Conservation (phyloP, 2,329 filamentous ascomycete genomes). For the Emmonsiellopsis sp. region DNA sequence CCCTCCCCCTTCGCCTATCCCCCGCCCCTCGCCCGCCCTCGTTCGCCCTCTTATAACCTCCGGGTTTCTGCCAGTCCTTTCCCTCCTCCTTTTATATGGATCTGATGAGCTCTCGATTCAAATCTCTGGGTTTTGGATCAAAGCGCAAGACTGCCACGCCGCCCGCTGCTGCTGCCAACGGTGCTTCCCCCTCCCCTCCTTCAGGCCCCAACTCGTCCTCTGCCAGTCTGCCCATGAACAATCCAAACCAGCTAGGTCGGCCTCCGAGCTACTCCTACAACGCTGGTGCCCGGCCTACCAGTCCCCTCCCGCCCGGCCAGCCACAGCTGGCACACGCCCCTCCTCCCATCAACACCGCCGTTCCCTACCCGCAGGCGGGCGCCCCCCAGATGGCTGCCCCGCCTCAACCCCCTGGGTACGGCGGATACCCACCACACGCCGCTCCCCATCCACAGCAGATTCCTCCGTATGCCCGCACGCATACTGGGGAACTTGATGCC, state of each 20-base stretch:
- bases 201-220: slow-evolving; percentile 37
- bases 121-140: slow-evolving; percentile 40
- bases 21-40: slow-evolving; percentile 7
- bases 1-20: slow-evolving; percentile 7
- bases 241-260: slow-evolving; percentile 46
- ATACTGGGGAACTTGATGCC: slow-evolving; percentile 64
- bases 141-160: slow-evolving; percentile 42
- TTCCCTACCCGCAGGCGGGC: slow-evolving; percentile 37
- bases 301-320: slow-evolving; percentile 39
- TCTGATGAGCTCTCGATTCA: slow-evolving; percentile 45
- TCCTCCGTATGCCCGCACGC: slow-evolving; percentile 12
- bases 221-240: slow-evolving; percentile 49
- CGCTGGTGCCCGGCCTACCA: slow-evolving; percentile 42
- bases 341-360: slow-evolving; percentile 47
- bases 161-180: slow-evolving; percentile 21
- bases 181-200: slow-evolving; percentile 27
- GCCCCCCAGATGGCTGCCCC: slow-evolving; percentile 26
- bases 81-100: slow-evolving; percentile 28
- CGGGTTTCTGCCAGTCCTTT: slow-evolving; percentile 3
- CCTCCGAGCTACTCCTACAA: slow-evolving; percentile 56
- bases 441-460: slow-evolving; percentile 19
- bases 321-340: slow-evolving; percentile 25
- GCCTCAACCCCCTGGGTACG: slow-evolving; percentile 36
- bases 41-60: slow-evolving; percentile 7
- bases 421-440: slow-evolving; percentile 26